Base-by-base conservation (phyloP, 78 protist genomes). In the Polysphondylium violaceum region DNA sequence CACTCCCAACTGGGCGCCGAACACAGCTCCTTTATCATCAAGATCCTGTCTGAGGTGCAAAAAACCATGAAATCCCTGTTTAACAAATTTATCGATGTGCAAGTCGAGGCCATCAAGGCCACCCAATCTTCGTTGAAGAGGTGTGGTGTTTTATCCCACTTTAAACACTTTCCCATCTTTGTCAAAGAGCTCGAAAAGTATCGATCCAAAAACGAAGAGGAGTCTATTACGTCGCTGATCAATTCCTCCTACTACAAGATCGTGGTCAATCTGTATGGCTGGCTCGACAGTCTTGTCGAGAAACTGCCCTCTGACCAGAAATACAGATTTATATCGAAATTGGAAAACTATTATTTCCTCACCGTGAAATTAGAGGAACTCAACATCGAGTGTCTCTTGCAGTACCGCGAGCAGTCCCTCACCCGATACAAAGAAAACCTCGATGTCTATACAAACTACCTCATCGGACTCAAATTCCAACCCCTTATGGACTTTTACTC, bases 341-440 rank as follows among this genome's bases (percentile, higher is more conserved):
- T 67, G 21, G 93, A 87, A 40, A 87, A 87, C 73, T 75, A 87
- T 40, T 75, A 87, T 40, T 87, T 25, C 75, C n/a, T 87, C n/a
- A 27, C 58, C 4, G 16, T 29, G 17, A 87, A 53, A 41, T 27
- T 87, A 43, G 71, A 47, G 3, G 86, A 87, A 29, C 33, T 76
- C 0, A 47, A 68, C 5, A 67, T 87, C 8, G 29, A 51, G 9
- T 72, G 86, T 41, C 31, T 87, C 1, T 21, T n/a, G 9, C 41
- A 60, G 2, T 75, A 87, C 27, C 27, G 17, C 21, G 93, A 87
- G 0, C 44, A 63, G 8, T 33, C 86, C 7, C 16, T 21, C 11
- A 35, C 53, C 0, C 60, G 56, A 23, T 87, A 63, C 12, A 0
- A 31, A 11, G 68, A 56, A 21, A 74, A 74, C 7, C 71, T 87